Evolutionary conservation across 495 filamentous ascomycete species (phyloP).

Genomic region (Aspergillus indologenus): DNA sequence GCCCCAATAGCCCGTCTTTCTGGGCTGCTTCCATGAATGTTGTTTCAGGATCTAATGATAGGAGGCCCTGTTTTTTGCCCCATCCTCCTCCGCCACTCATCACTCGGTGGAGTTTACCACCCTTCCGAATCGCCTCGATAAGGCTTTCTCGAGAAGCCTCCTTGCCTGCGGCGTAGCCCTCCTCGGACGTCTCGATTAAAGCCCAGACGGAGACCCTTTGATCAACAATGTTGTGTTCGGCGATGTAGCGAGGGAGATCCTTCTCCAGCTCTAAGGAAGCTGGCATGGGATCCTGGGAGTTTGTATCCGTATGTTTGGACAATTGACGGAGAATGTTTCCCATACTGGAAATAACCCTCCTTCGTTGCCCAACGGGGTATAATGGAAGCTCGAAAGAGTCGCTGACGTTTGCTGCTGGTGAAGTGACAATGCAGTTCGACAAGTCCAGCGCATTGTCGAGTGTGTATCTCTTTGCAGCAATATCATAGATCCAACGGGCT

Average conservation of each 20-base stretch:
- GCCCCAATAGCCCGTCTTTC: conserved; percentile 11
- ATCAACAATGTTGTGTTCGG: conserved; percentile 39
- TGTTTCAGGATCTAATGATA: conserved; percentile 75
- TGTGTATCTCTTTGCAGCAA: conserved; percentile 18
- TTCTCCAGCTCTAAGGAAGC: conserved; percentile 76
- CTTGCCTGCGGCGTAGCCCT: conserved; percentile 17
- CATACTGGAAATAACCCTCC: conserved; percentile 62
- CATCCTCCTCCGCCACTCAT: conserved; percentile 89
- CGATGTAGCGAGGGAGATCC: conserved; percentile 58
- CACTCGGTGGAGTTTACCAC: conserved; percentile 60
- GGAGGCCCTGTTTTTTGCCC: conserved; percentile 79
- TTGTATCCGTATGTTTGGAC: conserved; percentile 41
- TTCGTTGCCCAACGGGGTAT: conserved; percentile 60
- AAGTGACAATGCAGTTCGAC: conserved; percentile 29
- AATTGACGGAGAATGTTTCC: conserved; percentile 80
- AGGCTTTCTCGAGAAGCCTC: conserved; percentile 23
- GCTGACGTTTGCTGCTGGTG: conserved; percentile 17
- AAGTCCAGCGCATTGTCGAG: conserved; percentile 30
- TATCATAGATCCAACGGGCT: conserved; percentile 50
- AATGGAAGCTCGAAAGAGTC: conserved; percentile 48
- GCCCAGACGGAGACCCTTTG: conserved; percentile 72
- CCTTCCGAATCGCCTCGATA: conserved; percentile 28
- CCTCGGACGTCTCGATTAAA: conserved; percentile 47
- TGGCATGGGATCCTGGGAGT: conserved; percentile 48
- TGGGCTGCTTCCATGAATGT: conserved; percentile 26